A percentile compares a stretch with the other conserved stretches of the same genome.
phyloP scores from a whole-genome alignment of 2,329 filamentous ascomycete genomes.

The Cladosporium colombiae region DNA sequence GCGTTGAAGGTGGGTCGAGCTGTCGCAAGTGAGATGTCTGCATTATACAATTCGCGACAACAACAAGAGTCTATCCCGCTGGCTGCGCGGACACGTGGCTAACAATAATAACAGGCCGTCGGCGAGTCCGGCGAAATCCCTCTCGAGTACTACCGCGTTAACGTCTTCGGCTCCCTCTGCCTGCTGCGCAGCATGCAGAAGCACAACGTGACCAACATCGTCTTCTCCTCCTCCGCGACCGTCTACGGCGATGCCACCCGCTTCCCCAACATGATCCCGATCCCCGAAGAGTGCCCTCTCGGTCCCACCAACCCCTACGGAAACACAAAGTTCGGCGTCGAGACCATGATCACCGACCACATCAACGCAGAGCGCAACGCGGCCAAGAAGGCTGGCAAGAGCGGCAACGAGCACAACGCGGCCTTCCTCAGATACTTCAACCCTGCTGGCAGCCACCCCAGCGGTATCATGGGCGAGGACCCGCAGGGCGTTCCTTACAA shows the following conservation, averaged over 20 bases:
- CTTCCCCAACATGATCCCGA: constrained; percentile 97
- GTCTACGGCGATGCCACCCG: constrained; percentile 98
- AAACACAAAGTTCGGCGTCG: constrained; percentile 90
- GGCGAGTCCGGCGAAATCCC: constrained; percentile 93
- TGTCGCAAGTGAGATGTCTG: constrained; percentile 44
- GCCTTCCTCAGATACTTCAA: constrained; percentile 97
- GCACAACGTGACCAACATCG: constrained; percentile 92
- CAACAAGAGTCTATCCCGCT: not conserved
- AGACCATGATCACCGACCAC: constrained; percentile 87
- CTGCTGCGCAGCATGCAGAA: constrained; percentile 84
- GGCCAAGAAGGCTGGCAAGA: constrained; percentile 75
- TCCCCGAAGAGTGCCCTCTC: constrained; percentile 93
- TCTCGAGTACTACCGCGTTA: constrained; percentile 96
- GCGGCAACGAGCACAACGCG: constrained; percentile 82
- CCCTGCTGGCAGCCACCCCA: constrained; percentile 90
- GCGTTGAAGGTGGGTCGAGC: constrained; percentile 74
- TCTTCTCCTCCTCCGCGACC: constrained; percentile 97
- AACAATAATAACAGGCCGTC: constrained; percentile 68
- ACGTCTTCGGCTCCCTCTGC: constrained; percentile 87
- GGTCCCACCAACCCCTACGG: constrained; percentile 98
- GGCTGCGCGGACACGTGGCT: not conserved
- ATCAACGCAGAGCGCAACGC: constrained; percentile 85
- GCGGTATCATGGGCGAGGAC: constrained; percentile 97
- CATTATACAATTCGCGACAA: not conserved
- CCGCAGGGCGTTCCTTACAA: constrained; percentile 95